Evolutionary conservation across 257 asterid species (phyloP).

Genomic region (Linderniella brevidens): DNA sequence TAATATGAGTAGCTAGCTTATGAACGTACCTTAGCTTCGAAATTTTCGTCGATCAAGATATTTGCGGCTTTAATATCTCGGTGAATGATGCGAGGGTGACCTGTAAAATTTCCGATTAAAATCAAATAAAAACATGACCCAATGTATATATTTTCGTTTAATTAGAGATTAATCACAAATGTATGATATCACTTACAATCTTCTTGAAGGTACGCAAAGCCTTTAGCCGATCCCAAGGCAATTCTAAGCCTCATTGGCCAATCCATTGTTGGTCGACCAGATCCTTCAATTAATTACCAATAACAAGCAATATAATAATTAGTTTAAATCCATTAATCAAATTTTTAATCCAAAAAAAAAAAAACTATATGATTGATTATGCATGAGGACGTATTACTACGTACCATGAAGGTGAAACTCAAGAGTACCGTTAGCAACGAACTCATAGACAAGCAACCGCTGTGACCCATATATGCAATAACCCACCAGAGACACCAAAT

Average conservation of each 20-base stretch:
- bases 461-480: background rate
- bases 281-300: background rate
- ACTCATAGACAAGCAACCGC: background rate
- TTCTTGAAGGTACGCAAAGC: constrained; percentile 7
- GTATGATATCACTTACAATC: background rate
- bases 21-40: background rate
- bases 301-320: background rate
- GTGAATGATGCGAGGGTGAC: constrained; percentile 6
- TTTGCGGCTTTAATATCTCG: constrained; percentile 7
- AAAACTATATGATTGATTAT: background rate
- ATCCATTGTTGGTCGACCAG: background rate
- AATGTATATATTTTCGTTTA: no score
- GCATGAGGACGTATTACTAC: background rate
- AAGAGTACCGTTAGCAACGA: background rate
- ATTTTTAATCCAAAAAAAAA: background rate
- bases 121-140: background rate
- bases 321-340: background rate
- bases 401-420: constrained; percentile 5
- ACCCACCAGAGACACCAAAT: background rate
- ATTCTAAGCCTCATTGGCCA: constrained; percentile 1
- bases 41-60: background rate
- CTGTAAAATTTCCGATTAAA: background rate
- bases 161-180: no score
- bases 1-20: no score
- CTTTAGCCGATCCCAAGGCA: constrained; percentile 5